phyloP scores from a whole-genome alignment of 2,329 filamentous ascomycete species.

The Fusarium odoratissimum region DNA sequence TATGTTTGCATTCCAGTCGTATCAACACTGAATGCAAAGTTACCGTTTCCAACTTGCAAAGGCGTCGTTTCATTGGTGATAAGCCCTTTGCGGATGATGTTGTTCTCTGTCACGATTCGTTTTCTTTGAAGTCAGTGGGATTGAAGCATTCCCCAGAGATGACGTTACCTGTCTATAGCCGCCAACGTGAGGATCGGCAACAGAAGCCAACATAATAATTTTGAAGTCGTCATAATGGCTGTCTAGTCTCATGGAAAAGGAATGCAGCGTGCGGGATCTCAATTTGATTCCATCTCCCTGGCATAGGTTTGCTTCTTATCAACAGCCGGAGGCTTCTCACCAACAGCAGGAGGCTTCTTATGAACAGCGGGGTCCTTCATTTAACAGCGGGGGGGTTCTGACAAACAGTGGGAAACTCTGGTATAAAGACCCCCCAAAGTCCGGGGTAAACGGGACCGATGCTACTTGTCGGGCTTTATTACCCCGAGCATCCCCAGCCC shows the following conservation, averaged over 20 bases:
- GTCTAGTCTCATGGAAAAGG: background rate
- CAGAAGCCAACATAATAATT: background rate
- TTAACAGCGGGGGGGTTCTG: background rate
- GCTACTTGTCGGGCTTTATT: background rate
- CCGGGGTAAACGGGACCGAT: slow-evolving; percentile 15
- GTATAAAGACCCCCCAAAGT: background rate
- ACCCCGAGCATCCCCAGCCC: background rate
- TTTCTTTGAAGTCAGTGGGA: slow-evolving; percentile 20
- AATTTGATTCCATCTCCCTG: too few relatives aligned
- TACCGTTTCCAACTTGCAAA: slow-evolving; percentile 62
- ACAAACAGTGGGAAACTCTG: background rate
- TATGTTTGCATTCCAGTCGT: slow-evolving; percentile 59
- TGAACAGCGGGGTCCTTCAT: too few relatives aligned
- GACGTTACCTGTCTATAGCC: slow-evolving; percentile 6
- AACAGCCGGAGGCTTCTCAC: too few relatives aligned
- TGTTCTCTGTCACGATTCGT: slow-evolving; percentile 36
- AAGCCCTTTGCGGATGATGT: slow-evolving; percentile 37
- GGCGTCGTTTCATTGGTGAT: slow-evolving; percentile 57
- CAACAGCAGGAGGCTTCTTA: too few relatives aligned
- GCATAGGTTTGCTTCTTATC: too few relatives aligned
- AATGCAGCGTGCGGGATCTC: too few relatives aligned
- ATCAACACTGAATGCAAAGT: slow-evolving; percentile 61
- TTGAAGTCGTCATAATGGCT: background rate
- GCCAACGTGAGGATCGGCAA: slow-evolving; percentile 1
- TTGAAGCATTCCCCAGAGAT: background rate